Percentiles rank a stretch among this genome's conserved stretches.
phyloP scores from a whole-genome alignment of 768 basidiomycete genomes.

The Suillus paluster region DNA sequence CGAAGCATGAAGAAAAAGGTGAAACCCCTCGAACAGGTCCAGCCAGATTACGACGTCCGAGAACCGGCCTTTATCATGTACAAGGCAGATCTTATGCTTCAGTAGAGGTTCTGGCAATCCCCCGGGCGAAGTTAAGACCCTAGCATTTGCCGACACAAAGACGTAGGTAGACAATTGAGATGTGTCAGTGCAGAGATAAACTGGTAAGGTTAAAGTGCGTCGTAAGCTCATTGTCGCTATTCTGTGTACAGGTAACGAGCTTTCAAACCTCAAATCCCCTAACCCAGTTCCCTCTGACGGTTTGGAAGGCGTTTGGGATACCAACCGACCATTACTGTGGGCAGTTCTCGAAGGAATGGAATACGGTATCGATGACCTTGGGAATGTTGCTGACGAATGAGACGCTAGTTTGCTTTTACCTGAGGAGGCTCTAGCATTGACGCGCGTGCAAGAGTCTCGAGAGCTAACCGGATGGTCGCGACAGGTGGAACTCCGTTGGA shows the following conservation, averaged over 20 bases:
- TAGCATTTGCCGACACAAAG: conserved; percentile 72
- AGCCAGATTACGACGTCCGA: conserved; percentile 62
- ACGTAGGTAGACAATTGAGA: conserved; percentile 46
- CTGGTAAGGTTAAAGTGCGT: conserved; percentile 63
- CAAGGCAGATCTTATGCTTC: conserved; percentile 67
- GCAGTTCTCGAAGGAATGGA: conserved; percentile 73
- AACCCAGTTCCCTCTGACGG: conserved; percentile 34
- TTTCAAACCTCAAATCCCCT: conserved; percentile 61
- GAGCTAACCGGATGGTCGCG: conserved; percentile 75
- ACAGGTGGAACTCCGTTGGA: conserved; percentile 96
- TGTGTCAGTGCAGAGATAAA: not conserved
- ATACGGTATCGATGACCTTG: conserved; percentile 79
- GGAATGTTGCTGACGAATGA: conserved; percentile 77
- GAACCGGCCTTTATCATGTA: conserved; percentile 72
- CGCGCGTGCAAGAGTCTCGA: conserved; percentile 61
- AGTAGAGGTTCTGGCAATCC: conserved; percentile 64
- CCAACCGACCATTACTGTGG: conserved; percentile 79
- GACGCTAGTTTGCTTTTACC: conserved; percentile 19
- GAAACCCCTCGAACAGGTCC: no score
- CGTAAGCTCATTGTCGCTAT: conserved; percentile 78
- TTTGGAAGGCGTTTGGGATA: conserved; percentile 83
- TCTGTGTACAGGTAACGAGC: conserved; percentile 86
- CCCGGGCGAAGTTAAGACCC: conserved; percentile 85
- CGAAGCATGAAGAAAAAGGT: conserved; percentile 70
- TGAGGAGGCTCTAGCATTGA: conserved; percentile 45